A percentile compares a stretch with the other conserved stretches of the same genome.
Evolutionary conservation across 2,329 filamentous ascomycete genomes (phyloP).

Genomic region (Metarhizium rileyi): DNA sequence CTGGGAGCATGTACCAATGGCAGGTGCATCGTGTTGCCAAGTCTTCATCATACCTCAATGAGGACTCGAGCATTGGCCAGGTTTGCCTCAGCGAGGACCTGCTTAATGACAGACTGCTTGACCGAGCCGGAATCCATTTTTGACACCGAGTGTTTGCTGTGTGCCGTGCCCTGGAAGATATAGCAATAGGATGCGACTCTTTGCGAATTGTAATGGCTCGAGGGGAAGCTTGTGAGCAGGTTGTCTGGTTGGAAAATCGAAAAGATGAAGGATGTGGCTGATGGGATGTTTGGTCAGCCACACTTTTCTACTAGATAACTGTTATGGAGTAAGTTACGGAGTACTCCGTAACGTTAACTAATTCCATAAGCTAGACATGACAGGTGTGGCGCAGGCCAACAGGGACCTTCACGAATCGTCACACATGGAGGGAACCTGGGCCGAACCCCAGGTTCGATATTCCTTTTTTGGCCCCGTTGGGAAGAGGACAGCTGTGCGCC

Average conservation of each 20-base stretch:
- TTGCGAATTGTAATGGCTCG: not conserved
- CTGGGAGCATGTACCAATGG: not conserved
- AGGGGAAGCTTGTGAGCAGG: not conserved
- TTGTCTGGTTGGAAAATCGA: not conserved
- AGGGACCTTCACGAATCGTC: conserved; percentile 1
- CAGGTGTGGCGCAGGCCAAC: conserved; percentile 1
- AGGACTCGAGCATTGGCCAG: conserved; percentile 59
- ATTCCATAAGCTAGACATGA: not conserved
- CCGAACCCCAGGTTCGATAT: conserved; percentile 16
- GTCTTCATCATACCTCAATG: conserved; percentile 47
- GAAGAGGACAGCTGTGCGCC: conserved; percentile 17
- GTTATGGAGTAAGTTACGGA: not conserved
- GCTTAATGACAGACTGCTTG: conserved; percentile 55
- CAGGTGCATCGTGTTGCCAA: conserved; percentile 3
- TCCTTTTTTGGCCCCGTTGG: conserved; percentile 2
- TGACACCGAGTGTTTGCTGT: not conserved
- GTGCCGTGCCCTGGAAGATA: not conserved
- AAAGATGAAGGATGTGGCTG: not conserved
- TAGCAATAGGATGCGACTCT: not conserved
- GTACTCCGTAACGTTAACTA: no score
- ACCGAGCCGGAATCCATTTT: conserved; percentile 48
- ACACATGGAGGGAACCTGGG: not conserved
- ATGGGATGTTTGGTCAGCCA: not conserved
- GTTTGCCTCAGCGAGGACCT: conserved; percentile 54
- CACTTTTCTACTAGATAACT: not conserved